Evolutionary conservation across 2,329 filamentous ascomycete genomes (phyloP), one percentile per base, ranked within the genome.

Genomic region (Colletotrichum orchidophilum): DNA sequence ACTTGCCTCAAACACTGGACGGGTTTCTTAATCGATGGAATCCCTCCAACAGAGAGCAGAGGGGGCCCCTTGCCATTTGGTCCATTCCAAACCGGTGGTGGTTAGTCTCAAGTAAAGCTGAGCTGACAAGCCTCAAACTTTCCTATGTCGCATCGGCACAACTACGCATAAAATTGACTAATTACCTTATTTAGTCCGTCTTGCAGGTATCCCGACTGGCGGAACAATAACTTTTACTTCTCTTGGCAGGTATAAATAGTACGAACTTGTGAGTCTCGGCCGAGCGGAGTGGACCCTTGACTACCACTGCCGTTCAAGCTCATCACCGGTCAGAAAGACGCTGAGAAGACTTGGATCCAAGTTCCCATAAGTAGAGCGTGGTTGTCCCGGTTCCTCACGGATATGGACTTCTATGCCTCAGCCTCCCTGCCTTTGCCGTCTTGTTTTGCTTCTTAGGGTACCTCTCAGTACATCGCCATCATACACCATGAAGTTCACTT

Each of bases 401-500:
- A n/a, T 18, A 35, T 35, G 42, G 29, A 1, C 3, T 5, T 15
- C n/a, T 39, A 26, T 33, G 55, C 50, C 39, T 39, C 50, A 63
- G 49, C 52, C 29, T 49, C 24, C 18, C 24, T n/a, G 5, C 7
- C 24, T n/a, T 55, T 11, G 18, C 11, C 18, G 21, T 5, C 52
- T 21, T 35, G 27, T 31, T 24, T 57, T n/a, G 3, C 15, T 29
- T 24, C 15, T 39, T n/a, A 18, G 18, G 64, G 49, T 49, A 49
- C 13, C n/a, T 31, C 21, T 53, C n/a, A 15, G 39, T 46, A n/a
- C 15, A 46, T 8, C 39, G 31, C 39, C 49, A 35, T 18, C 42
- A 9, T n/a, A 15, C 49, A 46, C 24, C n/a, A 71, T 71, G 69
- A 71, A 55, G 69, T 54, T 73, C 57, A 61, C 46, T 33, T 64